Evolutionary conservation across 805 yeast genomes (phyloP).

Genomic region (Candida koratica): DNA sequence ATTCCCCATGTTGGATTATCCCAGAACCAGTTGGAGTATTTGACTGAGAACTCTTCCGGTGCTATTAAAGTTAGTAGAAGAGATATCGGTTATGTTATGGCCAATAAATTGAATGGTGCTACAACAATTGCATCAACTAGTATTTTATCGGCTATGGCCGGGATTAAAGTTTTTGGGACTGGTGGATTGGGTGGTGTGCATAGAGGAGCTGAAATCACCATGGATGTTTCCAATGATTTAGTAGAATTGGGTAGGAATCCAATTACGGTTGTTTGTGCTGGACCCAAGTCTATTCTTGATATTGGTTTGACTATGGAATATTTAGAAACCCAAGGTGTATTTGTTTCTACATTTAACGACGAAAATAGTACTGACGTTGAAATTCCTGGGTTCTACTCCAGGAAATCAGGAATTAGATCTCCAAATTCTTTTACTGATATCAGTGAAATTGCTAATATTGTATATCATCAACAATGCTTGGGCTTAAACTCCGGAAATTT

Average conservation of each 20-base stretch:
- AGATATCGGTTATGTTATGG: conserved; percentile 71
- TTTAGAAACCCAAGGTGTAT: conserved; percentile 87
- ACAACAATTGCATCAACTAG: conserved; percentile 88
- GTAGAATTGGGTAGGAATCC: conserved; percentile 82
- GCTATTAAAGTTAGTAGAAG: conserved; percentile 72
- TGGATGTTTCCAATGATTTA: conserved; percentile 85
- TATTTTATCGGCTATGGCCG: conserved; percentile 72
- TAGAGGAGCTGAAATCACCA: conserved; percentile 64
- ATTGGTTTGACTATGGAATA: conserved; percentile 79
- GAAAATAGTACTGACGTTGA: conserved; percentile 19
- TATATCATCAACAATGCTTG: conserved; percentile 46
- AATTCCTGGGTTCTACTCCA: conserved; percentile 79
- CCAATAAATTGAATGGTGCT: conserved; percentile 67
- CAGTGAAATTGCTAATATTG: conserved; percentile 57
- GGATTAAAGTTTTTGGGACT: conserved; percentile 82
- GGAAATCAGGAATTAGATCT: conserved; percentile 69
- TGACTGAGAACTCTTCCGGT: conserved; percentile 39
- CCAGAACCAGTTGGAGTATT: conserved; percentile 41
- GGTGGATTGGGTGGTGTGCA: conserved; percentile 95
- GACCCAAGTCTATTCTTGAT: conserved; percentile 84
- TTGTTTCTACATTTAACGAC: conserved; percentile 66
- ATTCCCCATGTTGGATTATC: conserved; percentile 65
- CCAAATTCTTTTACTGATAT: conserved; percentile 60
- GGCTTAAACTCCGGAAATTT: conserved; percentile 62
- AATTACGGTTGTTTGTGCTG: conserved; percentile 87